Base-by-base conservation (phyloP, 768 basidiomycete genomes). In the Tremella mesenterica region DNA sequence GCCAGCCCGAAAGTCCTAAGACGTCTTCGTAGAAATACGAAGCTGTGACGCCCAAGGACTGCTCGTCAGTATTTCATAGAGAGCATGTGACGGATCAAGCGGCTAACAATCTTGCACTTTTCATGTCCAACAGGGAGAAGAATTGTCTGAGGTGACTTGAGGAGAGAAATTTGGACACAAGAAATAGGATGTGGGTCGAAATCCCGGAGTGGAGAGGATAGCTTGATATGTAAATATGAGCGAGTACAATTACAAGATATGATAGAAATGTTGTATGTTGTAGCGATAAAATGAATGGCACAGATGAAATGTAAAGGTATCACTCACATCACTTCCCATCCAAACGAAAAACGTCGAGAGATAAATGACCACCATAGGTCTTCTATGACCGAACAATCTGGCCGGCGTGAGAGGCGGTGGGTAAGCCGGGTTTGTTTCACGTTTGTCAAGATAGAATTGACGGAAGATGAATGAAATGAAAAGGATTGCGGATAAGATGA, bases 11-110 rank as follows among this genome's bases (percentile, higher is more conserved):
- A 16, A 44, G 21, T n/a, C 34, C 30, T 1, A 56, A 44, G 26
- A 52, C 44, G 26, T 56, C 43, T 18, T 29, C 31, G 30, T 56
- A 56, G 5, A 44, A 51, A 26, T 44, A 56, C 13, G 49, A 33
- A 1, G 41, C 49, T 16, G 34, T 33, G 9, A 46, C 50, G 4
- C 23, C 55, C 5, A 56, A 33, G 14, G 31, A 34, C 55, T 56
- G 34, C 29, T 23, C 43, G 6, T 28, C 14, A 28, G 41, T 21
- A 14, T 12, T 23, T 8, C 6, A 41, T 18, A 30, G 34, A 23
- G 12, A 6, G 26, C n/a, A n/a, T n/a, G n/a, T n/a, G n/a, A n/a
- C n/a, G n/a, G n/a, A n/a, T n/a, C n/a, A n/a, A n/a, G n/a, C n/a
- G n/a, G 33, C 46, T 44, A n/a, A n/a, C n/a, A n/a, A n/a, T n/a